Conservation (phyloP, 2,329 filamentous ascomycete species). For the Cytospora piceicola region DNA sequence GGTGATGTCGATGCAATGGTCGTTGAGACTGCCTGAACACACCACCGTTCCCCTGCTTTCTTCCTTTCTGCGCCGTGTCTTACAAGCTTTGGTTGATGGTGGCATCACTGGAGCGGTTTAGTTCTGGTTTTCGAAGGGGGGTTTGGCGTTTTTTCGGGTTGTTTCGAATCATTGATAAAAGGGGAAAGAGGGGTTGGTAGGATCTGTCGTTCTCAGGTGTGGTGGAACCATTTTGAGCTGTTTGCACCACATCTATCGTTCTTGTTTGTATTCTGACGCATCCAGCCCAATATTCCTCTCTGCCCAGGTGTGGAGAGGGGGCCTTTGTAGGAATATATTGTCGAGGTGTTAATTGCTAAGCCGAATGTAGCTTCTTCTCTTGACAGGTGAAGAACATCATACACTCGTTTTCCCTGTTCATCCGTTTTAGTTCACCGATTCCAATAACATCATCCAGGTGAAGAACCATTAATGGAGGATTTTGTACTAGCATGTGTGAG, state of each 20-base stretch:
- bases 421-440: too few species aligned
- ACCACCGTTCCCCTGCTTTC: background rate
- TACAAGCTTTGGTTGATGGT: background rate
- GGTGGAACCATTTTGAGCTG: too few species aligned
- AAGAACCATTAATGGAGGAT: too few species aligned
- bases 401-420: too few species aligned
- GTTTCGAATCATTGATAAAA: background rate
- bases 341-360: background rate
- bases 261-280: too few species aligned
- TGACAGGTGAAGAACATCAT: too few species aligned
- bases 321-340: background rate
- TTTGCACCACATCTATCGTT: too few species aligned
- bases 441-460: too few species aligned
- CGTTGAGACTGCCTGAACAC: conserved; percentile 39
- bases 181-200: background rate
- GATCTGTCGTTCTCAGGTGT: background rate
- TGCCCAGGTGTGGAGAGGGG: background rate
- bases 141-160: background rate
- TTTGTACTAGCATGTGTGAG: too few species aligned
- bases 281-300: too few species aligned
- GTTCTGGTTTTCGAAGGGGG: background rate
- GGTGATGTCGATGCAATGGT: conserved; percentile 50
- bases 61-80: background rate
- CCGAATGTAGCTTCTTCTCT: conserved; percentile 29
- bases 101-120: background rate